Base-by-base conservation (phyloP, 768 basidiomycete genomes). In the Mycena rosella region DNA sequence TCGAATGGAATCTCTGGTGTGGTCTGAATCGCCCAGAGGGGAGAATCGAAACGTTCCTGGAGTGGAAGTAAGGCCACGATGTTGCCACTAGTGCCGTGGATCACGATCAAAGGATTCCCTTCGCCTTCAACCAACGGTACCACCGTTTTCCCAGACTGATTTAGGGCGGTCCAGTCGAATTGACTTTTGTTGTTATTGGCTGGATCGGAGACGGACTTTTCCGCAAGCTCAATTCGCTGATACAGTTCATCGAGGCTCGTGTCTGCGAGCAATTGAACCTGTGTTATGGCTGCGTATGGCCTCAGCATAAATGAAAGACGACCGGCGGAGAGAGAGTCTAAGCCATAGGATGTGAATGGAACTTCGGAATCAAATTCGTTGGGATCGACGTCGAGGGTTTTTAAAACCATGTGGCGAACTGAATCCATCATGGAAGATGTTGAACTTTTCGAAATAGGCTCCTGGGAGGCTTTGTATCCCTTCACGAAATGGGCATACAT, bases 1-100 rank as follows among this genome's bases (percentile, higher is more conserved):
- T 69, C 54, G 7, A 72, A 42, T 15, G 73, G 74, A 15, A 73
- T 61, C 10, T 74, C 74, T 2, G 70, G 67, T 6, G 73, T 75
- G 7, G 54, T 38, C 57, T 72, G 71, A n/a, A 72, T 62, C 0
- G 62, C 68, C 60, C 57, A 65, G 9, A 72, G 61, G 11, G 71
- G 52, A 22, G 68, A 45, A 8, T 30, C 63, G 51, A 72, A 72
- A 7, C 38, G 60, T 20, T 65, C 49, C 47, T 68, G 71, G 27
- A 70, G 24, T 15, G 68, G 51, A 20, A 38, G 38, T 26, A 72
- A 63, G 0, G 68, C 64, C 14, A 61, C 64, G 13, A 66, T 63
- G 34, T 54, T 42, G 2, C 71, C 71, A 14, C 34, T 47, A 13
- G 30, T 27, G 7, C 68, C 71, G 52, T 72, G 71, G 27, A 72